Percentiles rank a stretch among this genome's conserved stretches.
Conservation (phyloP, 1,139 yeast species). For the Blastobotrys indianensis region DNA sequence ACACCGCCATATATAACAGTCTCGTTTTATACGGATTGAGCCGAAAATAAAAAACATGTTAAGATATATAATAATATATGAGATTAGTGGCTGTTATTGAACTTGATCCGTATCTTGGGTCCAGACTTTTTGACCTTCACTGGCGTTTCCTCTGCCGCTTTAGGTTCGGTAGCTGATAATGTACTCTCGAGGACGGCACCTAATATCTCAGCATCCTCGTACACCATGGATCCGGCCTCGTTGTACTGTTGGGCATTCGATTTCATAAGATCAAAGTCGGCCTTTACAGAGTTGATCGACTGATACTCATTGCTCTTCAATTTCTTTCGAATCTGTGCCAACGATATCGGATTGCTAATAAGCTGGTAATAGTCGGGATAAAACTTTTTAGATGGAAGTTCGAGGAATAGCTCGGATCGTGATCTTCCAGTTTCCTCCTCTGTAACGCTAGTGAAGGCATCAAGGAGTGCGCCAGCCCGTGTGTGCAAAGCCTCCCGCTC, state of each 20-base stretch:
- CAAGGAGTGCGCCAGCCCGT: constrained; percentile 21
- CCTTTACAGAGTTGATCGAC: constrained; percentile 54
- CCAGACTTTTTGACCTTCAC: neutral
- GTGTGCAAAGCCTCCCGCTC: constrained; percentile 25
- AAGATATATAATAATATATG: too few species aligned
- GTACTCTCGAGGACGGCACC: constrained; percentile 33
- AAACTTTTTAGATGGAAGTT: constrained; percentile 56
- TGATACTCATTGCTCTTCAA: constrained; percentile 46
- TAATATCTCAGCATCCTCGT: constrained; percentile 63
- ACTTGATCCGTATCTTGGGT: neutral
- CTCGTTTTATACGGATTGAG: too few species aligned
- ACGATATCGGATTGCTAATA: constrained; percentile 75
- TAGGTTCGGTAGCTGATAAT: neutral
- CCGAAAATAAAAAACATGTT: too few species aligned
- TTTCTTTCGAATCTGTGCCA: constrained; percentile 56
- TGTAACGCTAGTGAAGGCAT: constrained; percentile 17
- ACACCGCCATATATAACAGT: too few species aligned
- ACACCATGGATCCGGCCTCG: constrained; percentile 83
- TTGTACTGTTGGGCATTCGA: constrained; percentile 79
- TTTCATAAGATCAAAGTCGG: constrained; percentile 73
- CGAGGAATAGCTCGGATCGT: constrained; percentile 56
- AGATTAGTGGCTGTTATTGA: too few species aligned
- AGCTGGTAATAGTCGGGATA: constrained; percentile 86
- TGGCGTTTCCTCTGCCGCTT: too few species aligned
- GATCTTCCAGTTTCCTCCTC: constrained; percentile 29